Base-by-base conservation (phyloP, 805 yeast species). In the Metschnikowia rubicola region DNA sequence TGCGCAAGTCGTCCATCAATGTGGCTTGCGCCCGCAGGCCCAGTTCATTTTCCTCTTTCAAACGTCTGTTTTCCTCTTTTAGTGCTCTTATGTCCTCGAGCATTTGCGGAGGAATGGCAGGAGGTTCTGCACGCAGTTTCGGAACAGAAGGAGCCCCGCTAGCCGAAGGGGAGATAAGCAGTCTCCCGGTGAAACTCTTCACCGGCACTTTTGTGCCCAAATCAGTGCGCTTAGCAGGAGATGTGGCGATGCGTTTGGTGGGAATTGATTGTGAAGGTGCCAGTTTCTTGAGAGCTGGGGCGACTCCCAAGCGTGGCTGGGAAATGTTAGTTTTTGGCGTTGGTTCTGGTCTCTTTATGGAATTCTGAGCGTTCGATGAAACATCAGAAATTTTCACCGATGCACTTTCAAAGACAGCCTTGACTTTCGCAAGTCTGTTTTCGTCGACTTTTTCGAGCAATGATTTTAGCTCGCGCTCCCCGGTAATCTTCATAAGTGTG, bases 401-500 rank as follows among this genome's bases (percentile, higher is more conserved):
- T 0, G 82, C 88, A 10, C 67, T 62, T 43, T 80, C 81, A 52
- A 57, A 78, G 43, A 77, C 79, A 30, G 82, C 84, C 36, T 70
- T 69, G 33, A 92, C 85, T 59, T 89, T 88, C 34, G 66, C 56
- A 64, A 77, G 79, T 62, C 92, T 81, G 55, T 83, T 77, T 41
- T 84, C 88, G 58, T 92, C 97, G 39, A 92, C 71, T n/a, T 78
- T 77, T 13, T 81, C 90, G 45, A 88, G 61, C 39, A 75, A 75
- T 3, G 76, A 71, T 42, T 70, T 79, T 53, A 89, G 66, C 43
- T 80, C 83, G 43, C 90, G 71, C 58, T 80, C 85, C 0, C 96
- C 97, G 11, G 83, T 75, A n/a, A 89, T 77, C 63, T 86, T 88
- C 84, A 88, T 84, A 41, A 90, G 64, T 0, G 87, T 81, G 7